These are phyloP conservation scores for Emmonsia crescens DNA, from an alignment of 2,329 filamentous ascomycete genomes.

Conservation along the genomic window DNA sequence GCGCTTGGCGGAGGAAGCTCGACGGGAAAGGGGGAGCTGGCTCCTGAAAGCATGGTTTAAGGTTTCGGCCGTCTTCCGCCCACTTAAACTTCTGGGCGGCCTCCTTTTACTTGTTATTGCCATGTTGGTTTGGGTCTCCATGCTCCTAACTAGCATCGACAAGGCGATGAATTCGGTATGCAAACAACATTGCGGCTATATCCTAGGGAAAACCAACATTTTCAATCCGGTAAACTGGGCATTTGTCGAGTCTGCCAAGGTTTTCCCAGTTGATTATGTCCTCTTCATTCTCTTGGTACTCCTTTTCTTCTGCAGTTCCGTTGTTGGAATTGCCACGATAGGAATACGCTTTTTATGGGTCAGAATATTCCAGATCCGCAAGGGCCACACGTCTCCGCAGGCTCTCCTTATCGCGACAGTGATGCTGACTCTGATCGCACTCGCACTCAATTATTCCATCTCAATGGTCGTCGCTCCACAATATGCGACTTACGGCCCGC, in stretches of 20 bases:
- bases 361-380: slow-evolving; percentile 80
- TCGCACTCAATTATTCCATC: slow-evolving; percentile 87
- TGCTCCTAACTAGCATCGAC: slow-evolving; percentile 92
- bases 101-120: slow-evolving; percentile 64
- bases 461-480: slow-evolving; percentile 93
- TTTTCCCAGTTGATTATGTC: slow-evolving; percentile 86
- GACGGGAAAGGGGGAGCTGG: slow-evolving; percentile 62
- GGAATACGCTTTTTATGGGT: slow-evolving; percentile 97
- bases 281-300: slow-evolving; percentile 76
- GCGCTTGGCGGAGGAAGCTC: slow-evolving; percentile 69
- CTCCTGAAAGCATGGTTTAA: slow-evolving; percentile 70
- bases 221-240: slow-evolving; percentile 94
- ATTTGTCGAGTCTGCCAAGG: slow-evolving; percentile 65
- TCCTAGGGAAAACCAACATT: slow-evolving; percentile 75
- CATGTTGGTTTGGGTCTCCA: slow-evolving; percentile 72
- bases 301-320: slow-evolving; percentile 78
- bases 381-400: slow-evolving; percentile 80
- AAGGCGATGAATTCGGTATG: slow-evolving; percentile 94
- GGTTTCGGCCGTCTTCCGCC: slow-evolving; percentile 69
- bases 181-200: slow-evolving; percentile 82
- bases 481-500: slow-evolving; percentile 86
- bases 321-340: slow-evolving; percentile 73
- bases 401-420: slow-evolving; percentile 84
- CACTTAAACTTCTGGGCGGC: slow-evolving; percentile 78
- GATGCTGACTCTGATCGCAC: slow-evolving; percentile 75